Conservation (phyloP, 2,329 filamentous ascomycete genomes). For the Podosphaera fusca region DNA sequence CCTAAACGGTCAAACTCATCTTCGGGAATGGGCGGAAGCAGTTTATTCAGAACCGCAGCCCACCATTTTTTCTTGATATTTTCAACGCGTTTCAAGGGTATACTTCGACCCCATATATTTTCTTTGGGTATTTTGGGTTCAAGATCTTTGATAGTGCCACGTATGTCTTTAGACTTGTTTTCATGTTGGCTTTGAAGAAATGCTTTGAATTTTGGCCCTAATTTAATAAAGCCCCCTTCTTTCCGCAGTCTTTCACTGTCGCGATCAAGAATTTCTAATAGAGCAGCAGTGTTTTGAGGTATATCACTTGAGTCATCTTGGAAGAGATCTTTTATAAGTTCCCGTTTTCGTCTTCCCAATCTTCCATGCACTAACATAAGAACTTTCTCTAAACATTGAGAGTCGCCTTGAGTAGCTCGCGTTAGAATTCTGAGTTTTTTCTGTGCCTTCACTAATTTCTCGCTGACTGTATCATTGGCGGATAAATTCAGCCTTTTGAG, state of each 20-base stretch:
- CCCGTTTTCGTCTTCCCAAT: slow-evolving; percentile 25
- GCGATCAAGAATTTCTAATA: background rate
- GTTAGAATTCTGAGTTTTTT: slow-evolving; percentile 24
- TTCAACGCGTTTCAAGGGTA: slow-evolving; percentile 19
- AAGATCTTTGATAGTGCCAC: slow-evolving; percentile 4
- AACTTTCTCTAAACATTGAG: slow-evolving; percentile 23
- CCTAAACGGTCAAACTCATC: slow-evolving; percentile 32
- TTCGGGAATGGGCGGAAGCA: slow-evolving; percentile 29
- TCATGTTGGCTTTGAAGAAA: slow-evolving; percentile 10
- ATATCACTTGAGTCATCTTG: slow-evolving; percentile 13
- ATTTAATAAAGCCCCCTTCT: background rate
- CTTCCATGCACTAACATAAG: slow-evolving; percentile 29
- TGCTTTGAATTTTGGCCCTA: slow-evolving; percentile 6
- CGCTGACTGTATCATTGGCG: background rate
- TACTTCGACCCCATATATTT: slow-evolving; percentile 27
- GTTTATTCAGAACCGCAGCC: slow-evolving; percentile 20
- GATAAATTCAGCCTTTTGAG: background rate
- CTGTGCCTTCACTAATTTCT: slow-evolving; percentile 19
- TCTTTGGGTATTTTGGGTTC: slow-evolving; percentile 20
- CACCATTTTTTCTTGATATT: slow-evolving; percentile 26
- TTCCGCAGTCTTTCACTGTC: background rate
- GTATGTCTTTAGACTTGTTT: slow-evolving; percentile 4
- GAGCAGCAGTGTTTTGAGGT: slow-evolving; percentile 19
- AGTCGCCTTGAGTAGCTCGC: slow-evolving; percentile 29
- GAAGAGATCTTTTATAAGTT: slow-evolving; percentile 23